Evolutionary conservation across 2,329 filamentous ascomycete genomes (phyloP), one percentile per base, ranked within the genome.

Genomic region (Lojkania enalia): DNA sequence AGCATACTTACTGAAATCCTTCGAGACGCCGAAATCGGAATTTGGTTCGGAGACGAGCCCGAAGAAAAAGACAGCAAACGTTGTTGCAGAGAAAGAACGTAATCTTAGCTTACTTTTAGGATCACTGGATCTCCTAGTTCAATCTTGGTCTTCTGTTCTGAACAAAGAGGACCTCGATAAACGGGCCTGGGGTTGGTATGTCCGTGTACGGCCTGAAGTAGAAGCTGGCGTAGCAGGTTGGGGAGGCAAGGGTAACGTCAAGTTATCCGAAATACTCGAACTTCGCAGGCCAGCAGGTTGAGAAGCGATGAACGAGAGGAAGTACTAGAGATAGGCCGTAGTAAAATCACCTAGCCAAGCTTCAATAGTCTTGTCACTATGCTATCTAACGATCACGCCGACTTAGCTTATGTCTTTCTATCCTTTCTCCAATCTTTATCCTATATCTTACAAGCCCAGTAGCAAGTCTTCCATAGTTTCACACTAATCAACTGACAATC

Each of bases 121-220:
- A 3, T 84, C 87, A 0, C 72, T 95, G 44, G 80, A 90, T 49
- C 64, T 89, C 15, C 66, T 95, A 1, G 90, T 83, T 58, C 75
- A 78, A 35, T 92, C 88, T 49, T 95, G 90, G 90, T 77, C 78
- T 1, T 70, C 74, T n/a, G 77, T 82, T 20, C 65, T 95, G 23
- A 76, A 70, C 19, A 71, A 72, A 3, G 75, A 79, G 13, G 88
- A 95, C 58, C 73, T 95, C 40, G 88, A 95, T 63, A 77, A 78
- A 49, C 80, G 84, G 47, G 87, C 88, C 14, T 95, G 89, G 88
- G 74, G 74, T 9, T 95, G 90, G 90, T 95, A 95, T 68, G 75
- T 86, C 1, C 78, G 80, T 16, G 82, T 91, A 15, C 76, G 90
- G 51, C 90, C 90, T 1, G 84, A 88, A 15, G 86, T 95, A 2